These are phyloP conservation scores for Tricholoma bakamatsutake DNA, from an alignment of 768 basidiomycete species.

Conservation along the genomic window DNA sequence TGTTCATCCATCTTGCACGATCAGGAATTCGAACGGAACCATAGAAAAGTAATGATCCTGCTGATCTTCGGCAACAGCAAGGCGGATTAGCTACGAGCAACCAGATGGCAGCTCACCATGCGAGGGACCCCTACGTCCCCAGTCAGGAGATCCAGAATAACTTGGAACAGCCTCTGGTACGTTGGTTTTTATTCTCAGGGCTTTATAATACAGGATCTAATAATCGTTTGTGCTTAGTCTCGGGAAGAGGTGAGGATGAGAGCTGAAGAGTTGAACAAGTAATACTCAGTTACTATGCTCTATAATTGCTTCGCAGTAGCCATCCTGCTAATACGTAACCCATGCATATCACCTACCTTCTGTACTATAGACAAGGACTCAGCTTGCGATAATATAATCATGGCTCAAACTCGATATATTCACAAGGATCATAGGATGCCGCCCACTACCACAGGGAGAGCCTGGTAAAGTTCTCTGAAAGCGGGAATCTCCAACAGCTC, in stretches of 20 bases:
- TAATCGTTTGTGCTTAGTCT: conserved; percentile 27
- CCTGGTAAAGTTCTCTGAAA: no score
- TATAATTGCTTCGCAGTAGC: not conserved
- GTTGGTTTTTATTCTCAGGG: conserved; percentile 7
- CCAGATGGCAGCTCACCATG: conserved; percentile 38
- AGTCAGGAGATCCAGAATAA: conserved; percentile 36
- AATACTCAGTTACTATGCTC: not conserved
- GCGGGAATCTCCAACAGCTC: no score
- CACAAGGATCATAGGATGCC: no score
- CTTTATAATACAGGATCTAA: not conserved
- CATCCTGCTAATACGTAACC: not conserved
- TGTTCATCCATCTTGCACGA: not conserved
- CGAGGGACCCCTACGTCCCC: conserved; percentile 47
- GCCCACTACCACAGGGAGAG: no score
- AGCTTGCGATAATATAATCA: no score
- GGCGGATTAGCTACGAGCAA: conserved; percentile 33
- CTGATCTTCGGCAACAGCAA: conserved; percentile 37
- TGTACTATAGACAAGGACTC: no score
- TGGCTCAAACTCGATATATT: no score
- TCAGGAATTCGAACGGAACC: not conserved
- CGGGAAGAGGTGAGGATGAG: conserved; percentile 44
- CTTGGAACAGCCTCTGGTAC: conserved; percentile 43
- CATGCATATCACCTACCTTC: not conserved
- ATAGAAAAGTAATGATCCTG: conserved; percentile 58
- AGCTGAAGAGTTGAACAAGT: conserved; percentile 40